A percentile compares a stretch with the other conserved stretches of the same genome.
Conservation (phyloP, 1,284 basidiomycete species). For the Tilletia walkeri region DNA sequence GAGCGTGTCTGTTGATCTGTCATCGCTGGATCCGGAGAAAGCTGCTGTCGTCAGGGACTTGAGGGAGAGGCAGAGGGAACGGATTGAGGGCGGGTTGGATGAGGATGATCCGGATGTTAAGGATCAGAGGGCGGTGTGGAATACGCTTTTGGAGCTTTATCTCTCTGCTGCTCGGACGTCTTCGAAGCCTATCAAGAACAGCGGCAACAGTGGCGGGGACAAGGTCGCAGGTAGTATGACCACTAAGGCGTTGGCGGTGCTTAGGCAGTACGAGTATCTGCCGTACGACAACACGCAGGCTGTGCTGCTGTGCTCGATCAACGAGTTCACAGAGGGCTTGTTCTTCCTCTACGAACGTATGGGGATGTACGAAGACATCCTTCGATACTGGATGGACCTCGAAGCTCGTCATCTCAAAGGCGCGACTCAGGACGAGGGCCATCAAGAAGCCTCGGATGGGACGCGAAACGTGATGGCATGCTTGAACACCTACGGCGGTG, state of each 20-base stretch:
- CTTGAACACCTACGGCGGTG: constrained; percentile 71
- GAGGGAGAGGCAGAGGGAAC: constrained; percentile 5
- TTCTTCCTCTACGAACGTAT: constrained; percentile 87
- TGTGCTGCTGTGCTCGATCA: constrained; percentile 83
- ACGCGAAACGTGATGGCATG: constrained; percentile 68
- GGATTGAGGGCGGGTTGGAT: constrained; percentile 23
- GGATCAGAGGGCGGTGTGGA: constrained; percentile 89
- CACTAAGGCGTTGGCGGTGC: constrained; percentile 34
- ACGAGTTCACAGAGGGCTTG: constrained; percentile 76
- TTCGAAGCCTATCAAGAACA: no score
- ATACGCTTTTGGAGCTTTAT: constrained; percentile 91
- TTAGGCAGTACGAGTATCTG: constrained; percentile 55
- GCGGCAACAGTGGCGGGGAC: constrained; percentile 19
- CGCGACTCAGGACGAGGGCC: constrained; percentile 3
- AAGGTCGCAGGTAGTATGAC: constrained; percentile 40
- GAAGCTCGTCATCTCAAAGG: constrained; percentile 61
- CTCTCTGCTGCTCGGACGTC: constrained; percentile 62
- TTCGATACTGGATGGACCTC: constrained; percentile 76
- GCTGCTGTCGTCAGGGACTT: not conserved
- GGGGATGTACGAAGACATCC: constrained; percentile 92
- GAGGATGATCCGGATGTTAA: constrained; percentile 64
- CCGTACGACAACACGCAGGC: constrained; percentile 90
- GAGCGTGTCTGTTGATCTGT: constrained; percentile 61
- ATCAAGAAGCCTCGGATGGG: constrained; percentile 31
- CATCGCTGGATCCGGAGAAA: not conserved